A percentile compares a stretch with the other conserved stretches of the same genome.
These are phyloP conservation scores for Karstenula rhodostoma DNA, from an alignment of 2,329 filamentous ascomycete species.

Conservation along the genomic window DNA sequence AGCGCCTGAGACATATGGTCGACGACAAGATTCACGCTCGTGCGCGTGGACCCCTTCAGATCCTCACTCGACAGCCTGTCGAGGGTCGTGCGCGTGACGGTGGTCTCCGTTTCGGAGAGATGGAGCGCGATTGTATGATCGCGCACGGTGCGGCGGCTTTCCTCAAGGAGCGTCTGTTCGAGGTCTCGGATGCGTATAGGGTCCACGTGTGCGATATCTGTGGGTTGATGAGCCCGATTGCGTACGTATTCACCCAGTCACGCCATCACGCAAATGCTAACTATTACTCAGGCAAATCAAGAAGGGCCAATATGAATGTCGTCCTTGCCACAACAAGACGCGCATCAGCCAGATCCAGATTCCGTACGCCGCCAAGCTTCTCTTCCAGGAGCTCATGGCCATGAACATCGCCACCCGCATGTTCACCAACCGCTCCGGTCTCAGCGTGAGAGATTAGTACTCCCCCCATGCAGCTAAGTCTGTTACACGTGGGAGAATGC, in stretches of 20 bases:
- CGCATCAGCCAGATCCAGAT: constrained; percentile 98
- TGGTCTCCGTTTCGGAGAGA: constrained; percentile 99
- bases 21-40: constrained; percentile 99
- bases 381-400: constrained; percentile 96
- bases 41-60: constrained; percentile 94
- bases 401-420: constrained; percentile 99
- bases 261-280: constrained; percentile 26
- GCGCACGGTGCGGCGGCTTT: constrained; percentile 97
- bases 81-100: constrained; percentile 98
- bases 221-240: constrained; percentile 97
- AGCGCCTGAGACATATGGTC: constrained; percentile 98
- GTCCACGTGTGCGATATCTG: constrained; percentile 99
- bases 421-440: constrained; percentile 87
- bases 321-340: constrained; percentile 98
- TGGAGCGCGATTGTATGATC: constrained; percentile 99
- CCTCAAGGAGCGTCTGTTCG: constrained; percentile 95
- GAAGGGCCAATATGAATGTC: constrained; percentile 95
- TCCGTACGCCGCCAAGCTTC: constrained; percentile 94
- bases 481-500: background rate
- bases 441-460: constrained; percentile 66
- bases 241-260: constrained; percentile 70
- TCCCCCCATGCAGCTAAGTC: background rate
- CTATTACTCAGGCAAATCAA: constrained; percentile 75
- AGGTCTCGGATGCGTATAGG: constrained; percentile 96
- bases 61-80: constrained; percentile 94